These are phyloP conservation scores for Fusarium agapanthi DNA, from an alignment of 2,329 filamentous ascomycete species.

Conservation along the genomic window DNA sequence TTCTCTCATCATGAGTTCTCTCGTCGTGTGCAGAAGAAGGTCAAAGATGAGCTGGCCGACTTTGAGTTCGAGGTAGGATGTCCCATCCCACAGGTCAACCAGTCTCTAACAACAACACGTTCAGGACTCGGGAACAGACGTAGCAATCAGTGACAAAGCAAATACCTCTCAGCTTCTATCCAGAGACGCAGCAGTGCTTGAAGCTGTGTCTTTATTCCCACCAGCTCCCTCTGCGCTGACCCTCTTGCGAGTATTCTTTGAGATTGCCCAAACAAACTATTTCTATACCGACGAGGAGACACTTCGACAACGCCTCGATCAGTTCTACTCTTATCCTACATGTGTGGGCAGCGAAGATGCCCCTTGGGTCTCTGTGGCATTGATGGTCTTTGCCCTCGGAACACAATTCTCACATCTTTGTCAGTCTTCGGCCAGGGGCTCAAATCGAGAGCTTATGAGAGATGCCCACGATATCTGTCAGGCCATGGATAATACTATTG, in stretches of 20 bases:
- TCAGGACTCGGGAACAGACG: constrained; percentile 5
- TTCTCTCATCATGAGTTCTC: constrained; percentile 29
- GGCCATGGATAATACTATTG: constrained; percentile 24
- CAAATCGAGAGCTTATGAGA: not conserved
- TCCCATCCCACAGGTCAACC: not conserved
- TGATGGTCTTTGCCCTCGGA: constrained; percentile 38
- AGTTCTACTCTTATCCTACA: constrained; percentile 21
- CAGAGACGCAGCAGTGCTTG: constrained; percentile 13
- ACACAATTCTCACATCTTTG: constrained; percentile 32
- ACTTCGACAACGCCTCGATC: constrained; percentile 19
- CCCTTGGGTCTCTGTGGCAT: constrained; percentile 30
- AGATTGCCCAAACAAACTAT: constrained; percentile 37
- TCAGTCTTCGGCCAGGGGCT: not conserved
- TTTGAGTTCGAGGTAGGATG: constrained; percentile 7
- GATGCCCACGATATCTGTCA: constrained; percentile 20
- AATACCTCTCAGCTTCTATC: constrained; percentile 2
- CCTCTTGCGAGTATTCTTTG: constrained; percentile 35
- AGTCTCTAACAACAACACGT: not conserved
- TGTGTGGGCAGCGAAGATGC: constrained; percentile 7
- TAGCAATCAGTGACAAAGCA: not conserved
- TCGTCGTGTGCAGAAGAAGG: constrained; percentile 8
- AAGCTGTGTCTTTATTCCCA: constrained; percentile 29
- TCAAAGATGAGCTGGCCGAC: not conserved
- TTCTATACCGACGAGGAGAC: constrained; percentile 35
- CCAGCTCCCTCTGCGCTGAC: constrained; percentile 13